Percentiles rank a stretch among this genome's conserved stretches.
phyloP scores from a whole-genome alignment of 2,329 filamentous ascomycete genomes.

The Talaromyces sp. region DNA sequence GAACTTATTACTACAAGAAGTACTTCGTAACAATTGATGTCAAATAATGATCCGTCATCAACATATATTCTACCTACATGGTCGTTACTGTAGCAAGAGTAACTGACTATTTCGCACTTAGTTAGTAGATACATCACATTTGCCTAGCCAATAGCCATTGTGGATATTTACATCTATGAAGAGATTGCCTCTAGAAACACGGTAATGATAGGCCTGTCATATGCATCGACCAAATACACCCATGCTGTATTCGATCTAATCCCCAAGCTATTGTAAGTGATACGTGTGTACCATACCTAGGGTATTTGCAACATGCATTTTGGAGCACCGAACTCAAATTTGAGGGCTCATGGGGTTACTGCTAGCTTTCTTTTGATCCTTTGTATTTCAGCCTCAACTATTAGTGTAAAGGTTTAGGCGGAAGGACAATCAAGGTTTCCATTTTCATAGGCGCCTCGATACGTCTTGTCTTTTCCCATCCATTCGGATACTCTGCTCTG shows the following conservation, averaged over 20 bases:
- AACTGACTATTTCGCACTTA: not conserved
- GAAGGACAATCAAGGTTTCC: not conserved
- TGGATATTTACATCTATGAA: not conserved
- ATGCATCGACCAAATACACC: not conserved
- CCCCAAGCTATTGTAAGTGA: not conserved
- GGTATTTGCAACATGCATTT: not conserved
- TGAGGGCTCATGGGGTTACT: not conserved
- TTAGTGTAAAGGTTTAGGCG: not conserved
- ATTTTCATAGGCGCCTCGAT: not conserved
- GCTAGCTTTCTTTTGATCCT: too few species aligned
- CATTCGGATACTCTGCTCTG: not conserved
- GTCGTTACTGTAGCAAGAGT: not conserved
- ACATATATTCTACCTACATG: not conserved
- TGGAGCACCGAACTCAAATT: not conserved
- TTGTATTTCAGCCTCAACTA: not conserved
- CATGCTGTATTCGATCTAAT: not conserved
- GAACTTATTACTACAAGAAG: not conserved
- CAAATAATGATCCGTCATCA: not conserved
- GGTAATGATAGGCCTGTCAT: not conserved
- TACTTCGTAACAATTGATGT: not conserved
- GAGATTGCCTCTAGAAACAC: too few species aligned
- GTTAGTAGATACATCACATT: not conserved
- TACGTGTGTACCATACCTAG: not conserved
- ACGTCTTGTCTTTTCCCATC: not conserved
- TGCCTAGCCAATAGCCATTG: too few species aligned